phyloP scores from a whole-genome alignment of 2,329 filamentous ascomycete species.

The Colletotrichum filicis region DNA sequence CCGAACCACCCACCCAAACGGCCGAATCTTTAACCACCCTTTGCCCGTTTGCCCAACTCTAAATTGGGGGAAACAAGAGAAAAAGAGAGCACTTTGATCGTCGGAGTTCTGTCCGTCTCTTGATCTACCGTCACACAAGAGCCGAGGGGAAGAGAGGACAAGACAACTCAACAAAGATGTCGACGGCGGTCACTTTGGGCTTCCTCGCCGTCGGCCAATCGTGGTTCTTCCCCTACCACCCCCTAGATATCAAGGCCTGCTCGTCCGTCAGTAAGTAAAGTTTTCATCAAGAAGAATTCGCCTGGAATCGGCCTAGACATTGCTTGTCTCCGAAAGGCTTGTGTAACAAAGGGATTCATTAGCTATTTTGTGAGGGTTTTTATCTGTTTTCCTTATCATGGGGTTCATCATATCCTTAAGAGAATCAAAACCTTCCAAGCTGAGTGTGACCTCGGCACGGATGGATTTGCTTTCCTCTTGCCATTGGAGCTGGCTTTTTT shows the following conservation, averaged over 20 bases:
- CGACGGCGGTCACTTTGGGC: neutral
- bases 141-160: neutral
- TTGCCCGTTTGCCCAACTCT: neutral
- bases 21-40: neutral
- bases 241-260: neutral
- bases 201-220: neutral
- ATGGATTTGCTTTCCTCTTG: neutral
- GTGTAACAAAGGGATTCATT: conserved; percentile 28
- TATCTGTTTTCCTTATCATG: conserved; percentile 5
- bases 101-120: neutral
- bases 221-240: neutral
- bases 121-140: neutral
- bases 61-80: neutral
- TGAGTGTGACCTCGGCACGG: neutral
- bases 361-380: conserved; percentile 21
- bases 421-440: neutral
- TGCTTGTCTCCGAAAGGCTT: neutral
- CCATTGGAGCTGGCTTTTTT: conserved; percentile 1
- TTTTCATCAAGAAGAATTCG: neutral
- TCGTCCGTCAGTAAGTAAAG: neutral
- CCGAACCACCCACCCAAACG: neutral
- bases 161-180: neutral
- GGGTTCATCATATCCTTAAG: neutral
- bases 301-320: neutral
- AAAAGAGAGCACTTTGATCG: neutral